A percentile compares a stretch with the other conserved stretches of the same genome.
phyloP scores from a whole-genome alignment of 176 grass and related monocot genomes.

The Alopecurus myosuroides region DNA sequence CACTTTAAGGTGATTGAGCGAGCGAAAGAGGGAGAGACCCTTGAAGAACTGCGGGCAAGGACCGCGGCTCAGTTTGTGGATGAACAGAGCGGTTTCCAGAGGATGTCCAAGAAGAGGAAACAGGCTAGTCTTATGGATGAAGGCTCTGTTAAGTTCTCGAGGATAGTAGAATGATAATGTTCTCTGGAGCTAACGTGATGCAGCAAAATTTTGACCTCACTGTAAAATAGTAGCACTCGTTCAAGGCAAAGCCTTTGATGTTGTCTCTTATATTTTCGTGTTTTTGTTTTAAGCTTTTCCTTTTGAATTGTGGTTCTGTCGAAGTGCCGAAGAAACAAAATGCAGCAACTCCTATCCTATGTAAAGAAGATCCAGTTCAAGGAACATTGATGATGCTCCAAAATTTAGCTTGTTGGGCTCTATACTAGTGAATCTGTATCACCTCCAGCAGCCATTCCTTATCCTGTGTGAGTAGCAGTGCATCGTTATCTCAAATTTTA shows the following conservation, averaged over 20 bases:
- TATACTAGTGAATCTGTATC: neutral
- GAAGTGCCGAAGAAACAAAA: neutral
- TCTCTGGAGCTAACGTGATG: neutral
- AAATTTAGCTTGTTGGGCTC: neutral
- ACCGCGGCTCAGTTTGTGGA: constrained; percentile 81
- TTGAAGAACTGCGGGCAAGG: constrained; percentile 83
- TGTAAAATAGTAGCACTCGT: neutral
- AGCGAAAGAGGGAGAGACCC: constrained; percentile 84
- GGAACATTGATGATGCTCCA: neutral
- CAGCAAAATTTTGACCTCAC: constrained; percentile 18
- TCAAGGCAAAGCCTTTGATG: neutral
- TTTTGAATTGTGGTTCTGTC: too few relatives aligned
- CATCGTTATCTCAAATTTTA: too few relatives aligned
- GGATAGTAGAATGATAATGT: constrained; percentile 58
- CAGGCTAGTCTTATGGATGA: constrained; percentile 55
- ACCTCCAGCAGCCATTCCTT: neutral
- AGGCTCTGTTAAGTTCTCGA: constrained; percentile 63
- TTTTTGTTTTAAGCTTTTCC: neutral
- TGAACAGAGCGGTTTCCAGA: constrained; percentile 58
- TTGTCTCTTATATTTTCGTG: neutral
- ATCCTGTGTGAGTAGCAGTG: too few relatives aligned
- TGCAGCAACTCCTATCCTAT: too few relatives aligned
- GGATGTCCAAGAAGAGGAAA: constrained; percentile 75
- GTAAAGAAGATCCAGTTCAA: neutral
- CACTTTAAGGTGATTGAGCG: constrained; percentile 72